Evolutionary conservation across 306 rosid species (phyloP), one percentile per base, ranked within the genome.

Genomic region (Citrullus amarus): DNA sequence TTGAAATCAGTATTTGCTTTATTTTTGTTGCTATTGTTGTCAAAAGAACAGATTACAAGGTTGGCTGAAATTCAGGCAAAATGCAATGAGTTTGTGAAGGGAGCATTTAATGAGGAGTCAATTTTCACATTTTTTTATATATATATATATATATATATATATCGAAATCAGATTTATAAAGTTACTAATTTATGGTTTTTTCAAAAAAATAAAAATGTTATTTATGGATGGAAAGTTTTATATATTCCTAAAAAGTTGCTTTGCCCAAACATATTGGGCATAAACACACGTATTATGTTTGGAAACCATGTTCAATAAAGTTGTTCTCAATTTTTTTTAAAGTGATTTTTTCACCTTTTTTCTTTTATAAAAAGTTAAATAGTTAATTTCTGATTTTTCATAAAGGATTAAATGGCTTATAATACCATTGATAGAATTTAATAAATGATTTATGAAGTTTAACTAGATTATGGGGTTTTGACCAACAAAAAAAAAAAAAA

Each of bases 1-100:
- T 14, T 43, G 20, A 70, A 44, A 39, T 70, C 57, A 69, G 75
- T 41, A 44, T 25, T 17, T 63, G 20, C 9, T 25, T 4, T 61
- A 1, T 13, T 43, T 68, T 63, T 9, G 2, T n/a, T 9, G 18
- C 1, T 53, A 51, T 53, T 44, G 4, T 25, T 41, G 20, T 22
- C 38, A 70, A 50, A 11, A 28, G 13, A 28, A 72, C 60, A 72
- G 77, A 72, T 50, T 72, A 72, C 59, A 44, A 72, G 77, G 60
- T 50, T 72, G 28, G 77, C 60, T 72, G 77, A 72, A 72, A 50
- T 44, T 72, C 44, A 72, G 77, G 77, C 60, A 72, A 15, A 22
- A 72, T 72, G 60, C 77, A 50, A 15, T 50, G 77, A 71, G 77
- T 28, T 71, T 71, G 39, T 28, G 43, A 71, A 71, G 18, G 32